Percentiles rank a stretch among this genome's conserved stretches.
phyloP scores from a whole-genome alignment of 306 rosid genomes.

The Quercus cerris region DNA sequence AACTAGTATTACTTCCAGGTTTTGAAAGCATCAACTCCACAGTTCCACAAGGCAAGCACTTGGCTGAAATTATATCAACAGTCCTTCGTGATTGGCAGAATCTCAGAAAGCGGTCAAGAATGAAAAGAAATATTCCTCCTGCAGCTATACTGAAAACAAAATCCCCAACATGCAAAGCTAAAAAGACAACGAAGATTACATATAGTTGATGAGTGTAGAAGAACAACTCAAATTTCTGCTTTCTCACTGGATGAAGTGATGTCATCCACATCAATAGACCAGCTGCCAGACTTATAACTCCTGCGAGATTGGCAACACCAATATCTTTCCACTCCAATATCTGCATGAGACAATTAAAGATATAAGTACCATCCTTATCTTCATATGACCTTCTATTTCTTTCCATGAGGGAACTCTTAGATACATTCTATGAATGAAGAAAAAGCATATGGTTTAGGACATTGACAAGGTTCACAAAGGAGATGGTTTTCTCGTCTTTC shows the following conservation, averaged over 20 bases:
- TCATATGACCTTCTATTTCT: neutral
- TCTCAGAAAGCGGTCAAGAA: slow-evolving; percentile 86
- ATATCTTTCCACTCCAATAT: slow-evolving; percentile 61
- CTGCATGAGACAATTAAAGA: slow-evolving; percentile 42
- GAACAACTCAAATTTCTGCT: slow-evolving; percentile 75
- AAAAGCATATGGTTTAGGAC: neutral
- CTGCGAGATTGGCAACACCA: slow-evolving; percentile 71
- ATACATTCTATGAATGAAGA: neutral
- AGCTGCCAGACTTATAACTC: slow-evolving; percentile 74
- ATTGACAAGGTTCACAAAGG: neutral
- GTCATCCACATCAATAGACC: slow-evolving; percentile 94
- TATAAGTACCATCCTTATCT: neutral
- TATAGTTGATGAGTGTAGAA: slow-evolving; percentile 94
- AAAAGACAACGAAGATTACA: slow-evolving; percentile 59
- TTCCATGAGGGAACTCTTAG: neutral
- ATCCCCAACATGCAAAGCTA: slow-evolving; percentile 92
- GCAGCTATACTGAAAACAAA: slow-evolving; percentile 64
- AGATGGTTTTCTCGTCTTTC: neutral
- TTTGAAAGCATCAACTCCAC: slow-evolving; percentile 81
- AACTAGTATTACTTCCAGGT: slow-evolving; percentile 60
- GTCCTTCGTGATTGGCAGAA: slow-evolving; percentile 77
- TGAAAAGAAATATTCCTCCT: slow-evolving; percentile 74
- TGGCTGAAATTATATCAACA: slow-evolving; percentile 70
- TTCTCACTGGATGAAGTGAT: slow-evolving; percentile 76
- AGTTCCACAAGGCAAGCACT: slow-evolving; percentile 81